Base-by-base conservation (phyloP, 2,329 filamentous ascomycete genomes). In the Ophiocordyceps sinensis region DNA sequence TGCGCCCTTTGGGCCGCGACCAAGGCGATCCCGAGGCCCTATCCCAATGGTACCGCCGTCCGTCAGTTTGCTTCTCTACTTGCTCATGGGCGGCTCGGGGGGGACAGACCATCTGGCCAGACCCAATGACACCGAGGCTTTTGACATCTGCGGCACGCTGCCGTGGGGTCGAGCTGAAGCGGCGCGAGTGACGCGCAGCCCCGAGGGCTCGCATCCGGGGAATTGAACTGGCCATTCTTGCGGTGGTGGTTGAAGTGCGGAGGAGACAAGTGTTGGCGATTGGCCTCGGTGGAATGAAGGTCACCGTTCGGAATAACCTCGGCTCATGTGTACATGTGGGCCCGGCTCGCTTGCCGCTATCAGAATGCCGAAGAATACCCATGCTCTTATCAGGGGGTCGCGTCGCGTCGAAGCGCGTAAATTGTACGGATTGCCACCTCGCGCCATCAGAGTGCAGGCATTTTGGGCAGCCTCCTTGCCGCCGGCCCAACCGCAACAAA, bases 21-120 rank as follows among this genome's bases (percentile, higher is more conserved):
- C 14, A 98, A 77, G 39, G 91, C 91, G 60, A 98, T 98, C 44
- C 91, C 91, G 36, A 98, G 68, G 44, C 91, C 91, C 89, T 96
- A 52, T 36, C 2, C 26, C 15, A 15, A 11, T 21, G 6, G 43
- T 37, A 29, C 13, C 30, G 36, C 14, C 28, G 56, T 57, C 14
- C 28, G 56, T 57, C 34, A 52, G 49, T 42, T 26, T 26, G 45
- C 41, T 31, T 41, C 44, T 41, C 47, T 9, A 6, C 3, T 15
- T 10, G 32, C 9, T 42, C 38, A 37, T 40, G 28, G 15, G 32
- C 37, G 41, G 32, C 30, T 32, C 28, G 0, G 17, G 15, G 4
- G 36, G 21, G 46, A 58, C 71, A 56, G 64, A 94, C 88, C 88
- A 96, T 95, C 61, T 96, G 91, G 26, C 91, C 91, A 41, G 89